These are phyloP conservation scores for Limtongia smithiae DNA, from an alignment of 805 yeast genomes.

Conservation along the genomic window DNA sequence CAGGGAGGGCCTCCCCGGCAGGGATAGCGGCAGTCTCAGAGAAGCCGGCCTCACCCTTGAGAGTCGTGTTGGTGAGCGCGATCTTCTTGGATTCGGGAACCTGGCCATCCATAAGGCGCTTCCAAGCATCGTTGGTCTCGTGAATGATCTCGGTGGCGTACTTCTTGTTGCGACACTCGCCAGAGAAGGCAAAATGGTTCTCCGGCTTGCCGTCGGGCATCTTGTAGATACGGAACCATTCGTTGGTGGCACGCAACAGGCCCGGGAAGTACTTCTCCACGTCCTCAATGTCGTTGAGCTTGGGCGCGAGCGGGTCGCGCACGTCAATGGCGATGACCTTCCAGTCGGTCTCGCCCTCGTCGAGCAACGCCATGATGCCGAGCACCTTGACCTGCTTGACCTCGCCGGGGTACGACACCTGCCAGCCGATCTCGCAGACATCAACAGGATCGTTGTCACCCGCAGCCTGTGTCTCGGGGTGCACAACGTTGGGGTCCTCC, in stretches of 20 bases:
- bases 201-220: slow-evolving; percentile 97
- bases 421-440: slow-evolving; percentile 81
- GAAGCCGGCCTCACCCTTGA: slow-evolving; percentile 54
- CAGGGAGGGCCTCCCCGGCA: slow-evolving; percentile 52
- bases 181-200: slow-evolving; percentile 95
- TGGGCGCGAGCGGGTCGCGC: slow-evolving; percentile 83
- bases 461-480: slow-evolving; percentile 46
- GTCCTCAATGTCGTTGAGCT: slow-evolving; percentile 85
- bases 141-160: slow-evolving; percentile 81
- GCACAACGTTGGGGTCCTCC: slow-evolving; percentile 80
- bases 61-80: slow-evolving; percentile 71
- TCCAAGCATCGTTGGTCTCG: slow-evolving; percentile 86
- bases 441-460: slow-evolving; percentile 98
- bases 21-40: slow-evolving; percentile 54
- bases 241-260: slow-evolving; percentile 85
- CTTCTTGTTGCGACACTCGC: slow-evolving; percentile 80
- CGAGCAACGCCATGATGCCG: slow-evolving; percentile 92
- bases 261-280: slow-evolving; percentile 90
- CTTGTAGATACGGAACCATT: slow-evolving; percentile 98
- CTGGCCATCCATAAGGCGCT: slow-evolving; percentile 63
- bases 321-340: slow-evolving; percentile 85
- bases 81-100: slow-evolving; percentile 54
- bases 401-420: slow-evolving; percentile 58
- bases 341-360: slow-evolving; percentile 98
- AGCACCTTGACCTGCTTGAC: slow-evolving; percentile 86